Evolutionary conservation across 345 rosid genomes (phyloP), one percentile per base, ranked within the genome.

Genomic region (Balakata baccata): DNA sequence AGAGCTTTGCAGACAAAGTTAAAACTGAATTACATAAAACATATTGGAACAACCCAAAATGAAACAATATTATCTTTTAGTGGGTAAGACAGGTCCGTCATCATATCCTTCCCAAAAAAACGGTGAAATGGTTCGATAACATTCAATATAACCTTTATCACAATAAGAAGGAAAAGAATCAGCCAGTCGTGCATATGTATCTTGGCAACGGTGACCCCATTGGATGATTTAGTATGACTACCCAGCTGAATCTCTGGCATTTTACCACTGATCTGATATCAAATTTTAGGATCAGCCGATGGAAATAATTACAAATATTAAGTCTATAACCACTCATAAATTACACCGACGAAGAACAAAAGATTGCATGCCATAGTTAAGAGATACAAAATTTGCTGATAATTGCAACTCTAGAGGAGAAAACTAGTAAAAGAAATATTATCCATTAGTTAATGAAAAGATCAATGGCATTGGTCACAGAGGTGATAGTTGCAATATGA

Each of bases 151-250:
- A 80, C 51, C 23, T 83, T 93, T 56, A 92, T 81, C 67, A 85
- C 83, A 47, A 79, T 80, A 17, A 92, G 92, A 64, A 92, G 85
- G 20, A 89, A 3, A 70, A 94, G 95, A 85, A 92, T 90, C 71
- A 92, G 77, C 98, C 97, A 94, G 78, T 92, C 98, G 83, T 90
- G 89, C 92, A 82, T 84, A 80, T 94, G 98, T 29, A 72, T 69
- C 85, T 87, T 86, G 34, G 94, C 91, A 58, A 92, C 88, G 68
- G 80, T 79, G 72, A 78, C 73, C 81, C 97, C 98, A 87, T 92
- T 96, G 64, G 94, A 88, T 75, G 87, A 80, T 71, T 90, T 53
- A 5, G 96, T 89, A 65, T 89, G 97, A 58, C 83, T 64, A 43
- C 96, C 97, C 81, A 89, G 78, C 69, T 86, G 90, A 72, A 92